Conservation (phyloP, 1,284 basidiomycete species). For the Leucoagaricus sp. region DNA sequence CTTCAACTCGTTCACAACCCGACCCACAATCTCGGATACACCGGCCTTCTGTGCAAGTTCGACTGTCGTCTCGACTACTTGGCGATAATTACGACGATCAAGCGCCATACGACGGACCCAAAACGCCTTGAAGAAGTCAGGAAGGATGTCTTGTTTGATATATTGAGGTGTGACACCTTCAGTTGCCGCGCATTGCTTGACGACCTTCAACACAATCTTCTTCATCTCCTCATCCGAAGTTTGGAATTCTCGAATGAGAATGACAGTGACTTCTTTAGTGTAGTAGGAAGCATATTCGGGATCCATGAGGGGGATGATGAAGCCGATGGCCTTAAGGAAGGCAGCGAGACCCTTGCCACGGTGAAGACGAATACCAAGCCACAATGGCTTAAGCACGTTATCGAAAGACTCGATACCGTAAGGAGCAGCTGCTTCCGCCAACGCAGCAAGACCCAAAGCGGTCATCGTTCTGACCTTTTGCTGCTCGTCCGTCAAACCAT, state of each 20-base stretch:
- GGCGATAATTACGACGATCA: slow-evolving; percentile 93
- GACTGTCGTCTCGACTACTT: slow-evolving; percentile 98
- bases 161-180: slow-evolving; percentile 94
- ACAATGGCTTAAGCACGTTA: slow-evolving; percentile 96
- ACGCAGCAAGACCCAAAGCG: slow-evolving; percentile 91
- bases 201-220: slow-evolving; percentile 98
- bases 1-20: slow-evolving; percentile 96
- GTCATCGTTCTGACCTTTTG: slow-evolving; percentile 99
- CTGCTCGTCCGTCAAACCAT: slow-evolving; percentile 96
- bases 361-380: slow-evolving; percentile 97
- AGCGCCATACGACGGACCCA: slow-evolving; percentile 98
- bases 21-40: slow-evolving; percentile 92
- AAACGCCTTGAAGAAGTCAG: slow-evolving; percentile 99
- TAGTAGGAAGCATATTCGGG: slow-evolving; percentile 98
- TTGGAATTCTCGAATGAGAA: slow-evolving; percentile 98
- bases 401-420: slow-evolving; percentile 99
- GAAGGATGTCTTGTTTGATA: slow-evolving; percentile 96
- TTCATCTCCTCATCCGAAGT: slow-evolving; percentile 99
- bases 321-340: slow-evolving; percentile 98
- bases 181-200: slow-evolving; percentile 98
- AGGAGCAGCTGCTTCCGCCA: slow-evolving; percentile 96
- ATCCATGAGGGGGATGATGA: slow-evolving; percentile 99
- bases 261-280: slow-evolving; percentile 96
- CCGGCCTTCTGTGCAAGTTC: slow-evolving; percentile 97
- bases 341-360: slow-evolving; percentile 98